phyloP scores from a whole-genome alignment of 768 basidiomycete genomes.

The Suillus tomentosus region DNA sequence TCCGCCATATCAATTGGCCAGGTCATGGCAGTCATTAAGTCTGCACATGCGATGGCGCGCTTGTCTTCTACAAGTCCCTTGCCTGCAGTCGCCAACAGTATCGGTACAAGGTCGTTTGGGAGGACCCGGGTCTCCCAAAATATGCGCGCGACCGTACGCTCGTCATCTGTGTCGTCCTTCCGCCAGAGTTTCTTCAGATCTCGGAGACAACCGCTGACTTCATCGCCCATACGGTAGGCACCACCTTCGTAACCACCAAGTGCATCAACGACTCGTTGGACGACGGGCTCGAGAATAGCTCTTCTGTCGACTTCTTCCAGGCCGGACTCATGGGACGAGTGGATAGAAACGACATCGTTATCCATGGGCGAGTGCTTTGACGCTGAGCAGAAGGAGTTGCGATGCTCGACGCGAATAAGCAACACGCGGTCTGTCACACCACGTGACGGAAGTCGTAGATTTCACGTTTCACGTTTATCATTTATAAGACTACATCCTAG shows the following conservation, averaged over 20 bases:
- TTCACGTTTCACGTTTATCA: neutral
- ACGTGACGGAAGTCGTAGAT: conserved; percentile 23
- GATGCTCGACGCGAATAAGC: neutral
- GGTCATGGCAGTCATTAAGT: conserved; percentile 95
- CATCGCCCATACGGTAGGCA: conserved; percentile 77
- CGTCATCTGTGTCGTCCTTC: conserved; percentile 96
- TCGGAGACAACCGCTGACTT: conserved; percentile 81
- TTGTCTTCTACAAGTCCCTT: conserved; percentile 79
- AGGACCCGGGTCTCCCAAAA: conserved; percentile 88
- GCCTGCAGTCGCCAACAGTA: conserved; percentile 80
- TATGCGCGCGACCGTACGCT: conserved; percentile 91
- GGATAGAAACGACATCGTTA: conserved; percentile 39
- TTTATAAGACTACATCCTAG: neutral
- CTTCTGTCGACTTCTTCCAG: conserved; percentile 43
- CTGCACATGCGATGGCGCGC: conserved; percentile 79
- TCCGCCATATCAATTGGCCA: conserved; percentile 98
- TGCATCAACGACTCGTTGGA: conserved; percentile 76
- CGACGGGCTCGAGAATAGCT: conserved; percentile 62
- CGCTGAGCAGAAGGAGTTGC: neutral
- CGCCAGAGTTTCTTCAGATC: conserved; percentile 96
- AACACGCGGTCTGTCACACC: conserved; percentile 29
- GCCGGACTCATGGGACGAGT: conserved; percentile 29
- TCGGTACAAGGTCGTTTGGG: conserved; percentile 84
- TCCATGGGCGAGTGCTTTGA: conserved; percentile 21
- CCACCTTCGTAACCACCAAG: conserved; percentile 74